phyloP scores from a whole-genome alignment of 768 basidiomycete genomes.

The Xanthoconium stramineum region DNA sequence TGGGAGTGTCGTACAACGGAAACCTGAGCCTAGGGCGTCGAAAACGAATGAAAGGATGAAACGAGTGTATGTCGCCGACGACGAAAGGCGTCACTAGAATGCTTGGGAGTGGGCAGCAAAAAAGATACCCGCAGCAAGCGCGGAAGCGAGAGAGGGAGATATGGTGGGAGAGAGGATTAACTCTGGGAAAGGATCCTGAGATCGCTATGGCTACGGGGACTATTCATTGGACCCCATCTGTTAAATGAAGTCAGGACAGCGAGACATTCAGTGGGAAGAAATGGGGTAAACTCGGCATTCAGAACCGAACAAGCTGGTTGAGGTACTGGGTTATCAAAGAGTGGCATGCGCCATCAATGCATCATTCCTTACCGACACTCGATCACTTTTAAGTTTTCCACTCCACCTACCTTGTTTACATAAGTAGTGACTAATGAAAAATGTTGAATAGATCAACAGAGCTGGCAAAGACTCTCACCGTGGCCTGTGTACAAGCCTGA shows the following conservation, averaged over 20 bases:
- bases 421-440: not conserved
- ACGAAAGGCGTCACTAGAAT: slow-evolving; percentile 1
- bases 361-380: not conserved
- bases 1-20: not conserved
- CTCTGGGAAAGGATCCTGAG: slow-evolving; percentile 7
- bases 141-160: slow-evolving; percentile 7
- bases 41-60: slow-evolving; percentile 20
- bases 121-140: not conserved
- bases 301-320: not conserved
- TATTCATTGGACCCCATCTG: not conserved
- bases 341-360: not conserved
- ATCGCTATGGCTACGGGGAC: slow-evolving; percentile 24
- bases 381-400: not conserved
- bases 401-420: no score
- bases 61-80: slow-evolving; percentile 22
- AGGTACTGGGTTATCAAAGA: not conserved
- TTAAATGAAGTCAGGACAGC: not conserved
- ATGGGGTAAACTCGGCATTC: slow-evolving; percentile 1
- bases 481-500: no score
- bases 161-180: slow-evolving; percentile 7
- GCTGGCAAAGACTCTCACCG: no score
- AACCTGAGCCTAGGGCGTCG: not conserved
- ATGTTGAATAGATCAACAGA: no score
- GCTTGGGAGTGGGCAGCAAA: not conserved
- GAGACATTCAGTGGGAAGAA: slow-evolving; percentile 3